These are phyloP conservation scores for Starmerella vaccinii DNA, from an alignment of 805 yeast genomes.

Conservation along the genomic window DNA sequence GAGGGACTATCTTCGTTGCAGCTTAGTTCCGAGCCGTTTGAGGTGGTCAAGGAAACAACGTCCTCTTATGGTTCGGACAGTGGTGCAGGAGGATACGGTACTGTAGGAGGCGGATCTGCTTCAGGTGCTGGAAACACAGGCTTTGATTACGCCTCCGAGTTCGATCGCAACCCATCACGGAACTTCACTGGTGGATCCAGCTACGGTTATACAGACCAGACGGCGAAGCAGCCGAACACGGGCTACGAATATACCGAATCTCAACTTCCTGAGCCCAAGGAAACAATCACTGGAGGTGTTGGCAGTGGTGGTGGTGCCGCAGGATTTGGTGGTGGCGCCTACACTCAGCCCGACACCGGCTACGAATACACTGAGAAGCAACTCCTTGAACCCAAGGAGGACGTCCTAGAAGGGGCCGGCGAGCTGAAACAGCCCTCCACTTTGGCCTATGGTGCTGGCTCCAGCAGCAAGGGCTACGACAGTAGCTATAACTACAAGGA, in stretches of 20 bases:
- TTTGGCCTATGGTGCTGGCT: background rate
- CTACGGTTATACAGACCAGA: background rate
- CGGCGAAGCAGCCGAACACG: constrained; percentile 1
- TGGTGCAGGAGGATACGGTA: background rate
- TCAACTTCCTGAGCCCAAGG: constrained; percentile 6
- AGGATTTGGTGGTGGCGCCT: background rate
- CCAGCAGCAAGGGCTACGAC: background rate
- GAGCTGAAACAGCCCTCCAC: background rate
- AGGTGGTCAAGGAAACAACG: background rate
- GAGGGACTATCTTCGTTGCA: background rate
- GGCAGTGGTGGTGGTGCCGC: background rate
- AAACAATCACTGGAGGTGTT: background rate
- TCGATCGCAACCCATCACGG: background rate
- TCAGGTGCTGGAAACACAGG: background rate
- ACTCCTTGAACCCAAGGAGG: constrained; percentile 5
- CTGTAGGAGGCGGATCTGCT: background rate
- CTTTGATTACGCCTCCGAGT: background rate
- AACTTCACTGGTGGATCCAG: background rate
- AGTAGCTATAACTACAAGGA: background rate
- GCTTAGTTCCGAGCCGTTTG: constrained; percentile 7
- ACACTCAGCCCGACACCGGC: background rate
- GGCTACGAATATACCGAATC: constrained; percentile 1
- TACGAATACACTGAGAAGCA: constrained; percentile 1
- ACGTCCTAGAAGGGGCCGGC: background rate
- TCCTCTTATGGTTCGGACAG: background rate